These are phyloP conservation scores for sunflower (Helianthus annuus) DNA, from an alignment of 129 eudicot genomes.

Conservation along the genomic window HanXRQr2.0-SUNRISE NC_035445.2:100322041-100322540, in stretches of 20 bases:
- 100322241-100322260: conserved; percentile 46
- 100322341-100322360: neutral
- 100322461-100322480: conserved; percentile 87
- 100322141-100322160: conserved; percentile 17
- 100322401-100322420: conserved; percentile 30
- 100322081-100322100: conserved; percentile 19
- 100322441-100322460: conserved; percentile 83
- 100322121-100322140: conserved; percentile 8
- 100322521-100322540: conserved; percentile 95
- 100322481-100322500: conserved; percentile 68
- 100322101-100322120: conserved; percentile 32
- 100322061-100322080: conserved; percentile 29
- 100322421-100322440: conserved; percentile 89
- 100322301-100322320: conserved; percentile 91
- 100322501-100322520: conserved; percentile 82
- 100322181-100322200: conserved; percentile 86
- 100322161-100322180: conserved; percentile 75
- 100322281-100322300: conserved; percentile 79
- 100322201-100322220: conserved; percentile 57
- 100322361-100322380: neutral
- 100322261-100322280: conserved; percentile 54
- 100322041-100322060: conserved; percentile 28
- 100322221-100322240: conserved; percentile 31
- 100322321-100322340: conserved; percentile 76
- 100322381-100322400: neutral